Conservation (phyloP, 1,284 basidiomycete genomes). For the Inonotus obliquus region DNA sequence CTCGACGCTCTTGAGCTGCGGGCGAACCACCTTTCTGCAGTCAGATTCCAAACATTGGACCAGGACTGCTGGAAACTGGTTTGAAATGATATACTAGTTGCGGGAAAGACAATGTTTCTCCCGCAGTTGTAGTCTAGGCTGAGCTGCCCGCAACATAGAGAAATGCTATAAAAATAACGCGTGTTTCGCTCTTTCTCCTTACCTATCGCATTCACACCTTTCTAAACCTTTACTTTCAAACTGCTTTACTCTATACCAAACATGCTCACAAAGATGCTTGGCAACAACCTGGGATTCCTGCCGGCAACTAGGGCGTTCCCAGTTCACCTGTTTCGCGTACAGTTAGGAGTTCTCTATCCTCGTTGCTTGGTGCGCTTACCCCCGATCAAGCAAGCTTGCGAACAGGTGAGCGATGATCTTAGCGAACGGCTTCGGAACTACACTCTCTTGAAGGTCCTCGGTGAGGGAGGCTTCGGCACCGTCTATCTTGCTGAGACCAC, state of each 20-base stretch:
- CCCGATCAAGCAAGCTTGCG: neutral
- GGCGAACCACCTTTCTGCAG: neutral
- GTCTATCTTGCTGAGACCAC: slow-evolving; percentile 1
- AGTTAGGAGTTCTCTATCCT: neutral
- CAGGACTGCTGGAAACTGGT: neutral
- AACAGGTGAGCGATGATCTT: neutral
- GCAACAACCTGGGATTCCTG: neutral
- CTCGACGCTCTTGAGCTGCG: neutral
- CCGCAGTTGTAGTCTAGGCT: neutral
- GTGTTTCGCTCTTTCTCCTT: neutral
- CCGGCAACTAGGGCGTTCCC: neutral
- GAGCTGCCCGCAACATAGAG: neutral
- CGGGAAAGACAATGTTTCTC: neutral
- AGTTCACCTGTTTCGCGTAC: neutral
- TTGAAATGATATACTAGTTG: neutral
- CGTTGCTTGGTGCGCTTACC: neutral
- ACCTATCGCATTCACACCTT: neutral
- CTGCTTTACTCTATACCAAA: neutral
- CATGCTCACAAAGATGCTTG: neutral
- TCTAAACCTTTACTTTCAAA: neutral
- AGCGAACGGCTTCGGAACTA: neutral
- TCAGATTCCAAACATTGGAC: neutral
- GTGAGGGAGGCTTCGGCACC: neutral
- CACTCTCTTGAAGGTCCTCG: neutral
- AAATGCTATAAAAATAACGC: neutral